Evolutionary conservation across 1,284 basidiomycete genomes (phyloP).

Genomic region (Heterobasidion irregulare): DNA sequence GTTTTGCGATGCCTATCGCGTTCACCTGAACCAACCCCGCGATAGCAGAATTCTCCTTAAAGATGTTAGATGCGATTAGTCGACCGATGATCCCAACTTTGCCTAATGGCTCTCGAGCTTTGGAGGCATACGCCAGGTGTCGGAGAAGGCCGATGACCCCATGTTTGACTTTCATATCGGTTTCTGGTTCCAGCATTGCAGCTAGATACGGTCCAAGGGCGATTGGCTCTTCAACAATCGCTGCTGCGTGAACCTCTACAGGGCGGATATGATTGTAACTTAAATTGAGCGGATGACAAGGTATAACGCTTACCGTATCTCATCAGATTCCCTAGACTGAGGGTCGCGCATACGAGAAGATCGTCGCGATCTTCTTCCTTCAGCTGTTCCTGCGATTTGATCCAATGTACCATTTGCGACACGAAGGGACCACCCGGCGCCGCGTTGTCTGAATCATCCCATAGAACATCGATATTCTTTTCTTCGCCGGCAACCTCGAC

Average conservation of each 20-base stretch:
- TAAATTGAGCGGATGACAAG: not conserved
- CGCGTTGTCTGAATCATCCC: conserved; percentile 49
- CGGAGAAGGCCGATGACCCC: conserved; percentile 78
- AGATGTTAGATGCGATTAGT: conserved; percentile 62
- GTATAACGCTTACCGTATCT: conserved; percentile 50
- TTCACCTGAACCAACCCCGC: conserved; percentile 82
- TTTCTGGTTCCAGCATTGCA: conserved; percentile 25
- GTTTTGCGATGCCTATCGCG: conserved; percentile 84
- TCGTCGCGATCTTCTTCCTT: conserved; percentile 50
- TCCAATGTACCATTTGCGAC: conserved; percentile 69
- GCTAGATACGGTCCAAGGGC: conserved; percentile 35
- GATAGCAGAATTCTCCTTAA: conserved; percentile 67
- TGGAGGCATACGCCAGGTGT: conserved; percentile 71
- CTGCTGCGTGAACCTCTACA: conserved; percentile 56
- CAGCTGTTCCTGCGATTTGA: conserved; percentile 39
- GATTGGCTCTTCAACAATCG: conserved; percentile 47
- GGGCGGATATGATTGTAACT: not conserved
- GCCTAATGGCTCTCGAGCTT: conserved; percentile 56
- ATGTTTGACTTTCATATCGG: conserved; percentile 79
- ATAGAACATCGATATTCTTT: conserved; percentile 67
- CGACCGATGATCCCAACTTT: conserved; percentile 55
- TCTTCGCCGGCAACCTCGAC: conserved; percentile 83
- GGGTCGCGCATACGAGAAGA: conserved; percentile 73
- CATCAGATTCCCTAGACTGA: conserved; percentile 77
- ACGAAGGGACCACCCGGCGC: conserved; percentile 67